Conservation (phyloP, 2,329 filamentous ascomycete species). For the Aureobasidium sp. region DNA sequence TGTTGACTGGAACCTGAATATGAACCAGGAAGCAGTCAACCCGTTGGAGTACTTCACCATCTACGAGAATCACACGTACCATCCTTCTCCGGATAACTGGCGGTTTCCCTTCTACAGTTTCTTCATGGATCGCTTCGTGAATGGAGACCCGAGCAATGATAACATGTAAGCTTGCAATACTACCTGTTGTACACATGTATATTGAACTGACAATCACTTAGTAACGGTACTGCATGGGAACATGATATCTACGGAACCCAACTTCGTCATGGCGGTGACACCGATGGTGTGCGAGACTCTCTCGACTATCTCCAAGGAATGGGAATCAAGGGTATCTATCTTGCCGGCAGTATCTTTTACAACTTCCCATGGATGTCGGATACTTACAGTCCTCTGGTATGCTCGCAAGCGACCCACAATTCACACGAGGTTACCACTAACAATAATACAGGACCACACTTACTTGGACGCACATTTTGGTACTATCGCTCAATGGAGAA, state of each 20-base stretch:
- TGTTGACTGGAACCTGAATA: conserved; percentile 54
- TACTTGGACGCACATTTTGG: conserved; percentile 58
- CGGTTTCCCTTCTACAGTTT: conserved; percentile 60
- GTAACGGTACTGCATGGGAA: conserved; percentile 54
- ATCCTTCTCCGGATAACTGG: conserved; percentile 54
- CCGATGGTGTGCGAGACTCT: conserved; percentile 52
- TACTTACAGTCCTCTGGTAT: conserved; percentile 49
- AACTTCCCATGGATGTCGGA: conserved; percentile 59
- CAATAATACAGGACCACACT: conserved; percentile 54
- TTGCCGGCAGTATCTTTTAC: conserved; percentile 58
- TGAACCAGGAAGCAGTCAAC: conserved; percentile 48
- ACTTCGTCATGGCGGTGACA: conserved; percentile 57
- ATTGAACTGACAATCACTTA: background rate
- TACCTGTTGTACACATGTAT: background rate
- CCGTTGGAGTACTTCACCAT: conserved; percentile 53
- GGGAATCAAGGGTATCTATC: conserved; percentile 52
- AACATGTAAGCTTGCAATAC: conserved; percentile 34
- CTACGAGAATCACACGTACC: conserved; percentile 49
- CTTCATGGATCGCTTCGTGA: conserved; percentile 58
- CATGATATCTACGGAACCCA: conserved; percentile 54
- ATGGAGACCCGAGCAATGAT: conserved; percentile 59
- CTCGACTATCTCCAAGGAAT: conserved; percentile 58
- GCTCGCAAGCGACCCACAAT: conserved; percentile 34
- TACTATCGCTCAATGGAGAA: conserved; percentile 51
- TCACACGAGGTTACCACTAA: conserved; percentile 42